Evolutionary conservation across 2,329 filamentous ascomycete species (phyloP).

Genomic region (Metarhizium humberi): DNA sequence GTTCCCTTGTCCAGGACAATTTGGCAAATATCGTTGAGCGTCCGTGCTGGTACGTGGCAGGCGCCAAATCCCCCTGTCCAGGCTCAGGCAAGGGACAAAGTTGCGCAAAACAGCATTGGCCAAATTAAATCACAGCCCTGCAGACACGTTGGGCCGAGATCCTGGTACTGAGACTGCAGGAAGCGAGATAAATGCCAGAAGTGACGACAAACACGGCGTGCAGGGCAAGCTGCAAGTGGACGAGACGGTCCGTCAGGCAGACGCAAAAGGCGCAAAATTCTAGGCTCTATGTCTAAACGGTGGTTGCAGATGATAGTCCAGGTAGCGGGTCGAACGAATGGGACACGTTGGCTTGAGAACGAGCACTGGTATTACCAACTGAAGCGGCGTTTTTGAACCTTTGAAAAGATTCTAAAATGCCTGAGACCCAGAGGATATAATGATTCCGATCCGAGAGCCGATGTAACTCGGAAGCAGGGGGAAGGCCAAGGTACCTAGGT

Average conservation of each 20-base stretch:
- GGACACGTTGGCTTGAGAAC: not conserved
- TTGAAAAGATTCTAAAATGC: not conserved
- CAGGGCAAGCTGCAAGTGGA: not conserved
- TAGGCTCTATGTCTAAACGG: not conserved
- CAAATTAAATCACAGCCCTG: not conserved
- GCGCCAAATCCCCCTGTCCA: not conserved
- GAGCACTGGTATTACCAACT: not conserved
- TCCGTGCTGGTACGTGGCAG: not conserved
- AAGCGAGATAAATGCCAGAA: not conserved
- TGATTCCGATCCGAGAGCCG: not conserved
- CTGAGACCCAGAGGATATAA: not conserved
- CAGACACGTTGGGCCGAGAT: not conserved
- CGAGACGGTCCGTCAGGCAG: not conserved
- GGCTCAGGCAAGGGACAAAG: not conserved
- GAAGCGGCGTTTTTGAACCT: not conserved
- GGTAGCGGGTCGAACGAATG: not conserved
- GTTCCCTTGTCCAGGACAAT: not conserved
- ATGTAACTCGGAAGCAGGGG: not conserved
- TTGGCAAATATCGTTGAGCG: not conserved
- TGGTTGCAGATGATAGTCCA: not conserved
- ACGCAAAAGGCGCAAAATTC: too few species aligned
- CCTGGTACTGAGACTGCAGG: not conserved
- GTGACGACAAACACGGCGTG: not conserved
- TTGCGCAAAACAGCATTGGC: not conserved
- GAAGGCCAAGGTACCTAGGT: not conserved